Percentiles rank a stretch among this genome's conserved stretches.
Evolutionary conservation across 116 monocot species (phyloP).

Genomic region (Trichopus zeylanicus): DNA sequence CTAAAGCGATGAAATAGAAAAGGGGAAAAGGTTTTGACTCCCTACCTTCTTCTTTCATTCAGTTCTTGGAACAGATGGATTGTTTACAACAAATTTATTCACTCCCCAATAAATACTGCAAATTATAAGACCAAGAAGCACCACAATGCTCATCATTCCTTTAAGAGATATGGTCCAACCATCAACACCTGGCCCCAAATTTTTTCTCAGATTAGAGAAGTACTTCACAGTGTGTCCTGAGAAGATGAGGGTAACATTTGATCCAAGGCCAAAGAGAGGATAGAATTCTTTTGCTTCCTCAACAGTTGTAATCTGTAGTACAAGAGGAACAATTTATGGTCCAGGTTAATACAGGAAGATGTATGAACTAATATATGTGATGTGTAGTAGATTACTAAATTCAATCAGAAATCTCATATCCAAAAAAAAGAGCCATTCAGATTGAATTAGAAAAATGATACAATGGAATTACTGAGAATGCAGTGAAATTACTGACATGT

Average conservation of each 20-base stretch:
- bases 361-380: not conserved
- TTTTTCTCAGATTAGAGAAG: slow-evolving; percentile 80
- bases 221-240: slow-evolving; percentile 97
- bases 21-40: too few relatives aligned
- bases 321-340: not conserved
- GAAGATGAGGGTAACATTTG: slow-evolving; percentile 89
- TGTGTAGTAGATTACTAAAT: too few relatives aligned
- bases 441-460: too few relatives aligned
- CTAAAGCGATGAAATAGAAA: not conserved
- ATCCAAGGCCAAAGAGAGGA: slow-evolving; percentile 93
- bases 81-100: slow-evolving; percentile 75
- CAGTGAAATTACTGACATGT: too few relatives aligned
- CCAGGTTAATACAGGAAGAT: not conserved
- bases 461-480: too few relatives aligned
- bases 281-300: slow-evolving; percentile 98
- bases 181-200: slow-evolving; percentile 90
- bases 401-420: too few relatives aligned
- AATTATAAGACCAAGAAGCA: slow-evolving; percentile 63
- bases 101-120: slow-evolving; percentile 75
- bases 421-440: too few relatives aligned
- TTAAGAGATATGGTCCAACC: slow-evolving; percentile 91
- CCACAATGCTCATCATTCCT: slow-evolving; percentile 99
- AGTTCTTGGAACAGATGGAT: slow-evolving; percentile 61
- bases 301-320: slow-evolving; percentile 82
- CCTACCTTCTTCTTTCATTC: slow-evolving; percentile 72